A percentile compares a stretch with the other conserved stretches of the same genome.
Evolutionary conservation across 495 filamentous ascomycete species (phyloP).

Genomic region (Hypomontagnella monticulosa): DNA sequence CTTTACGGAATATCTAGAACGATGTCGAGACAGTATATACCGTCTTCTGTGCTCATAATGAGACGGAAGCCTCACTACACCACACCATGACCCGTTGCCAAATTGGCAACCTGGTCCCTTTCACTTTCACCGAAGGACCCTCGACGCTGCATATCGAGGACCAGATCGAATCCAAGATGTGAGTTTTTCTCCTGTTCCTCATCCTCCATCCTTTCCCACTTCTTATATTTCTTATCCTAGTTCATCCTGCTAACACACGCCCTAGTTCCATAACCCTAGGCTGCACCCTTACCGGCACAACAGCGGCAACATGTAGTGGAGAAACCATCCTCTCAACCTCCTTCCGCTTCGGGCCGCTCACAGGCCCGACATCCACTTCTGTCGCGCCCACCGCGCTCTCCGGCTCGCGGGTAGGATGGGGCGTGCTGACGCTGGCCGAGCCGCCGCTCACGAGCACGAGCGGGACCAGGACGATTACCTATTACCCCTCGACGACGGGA

Average conservation of each 20-base stretch:
- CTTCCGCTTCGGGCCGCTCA: background rate
- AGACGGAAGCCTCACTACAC: background rate
- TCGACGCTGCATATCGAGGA: conserved; percentile 45
- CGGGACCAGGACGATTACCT: conserved; percentile 36
- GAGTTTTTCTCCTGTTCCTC: conserved; percentile 7
- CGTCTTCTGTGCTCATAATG: conserved; percentile 51
- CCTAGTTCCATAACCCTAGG: conserved; percentile 47
- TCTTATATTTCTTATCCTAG: background rate
- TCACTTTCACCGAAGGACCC: conserved; percentile 52
- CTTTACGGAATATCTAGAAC: conserved; percentile 29
- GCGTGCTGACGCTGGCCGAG: conserved; percentile 48
- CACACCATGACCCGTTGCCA: background rate
- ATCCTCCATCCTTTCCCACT: background rate
- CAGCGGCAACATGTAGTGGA: conserved; percentile 52
- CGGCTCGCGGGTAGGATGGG: conserved; percentile 48
- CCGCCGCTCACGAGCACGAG: conserved; percentile 39
- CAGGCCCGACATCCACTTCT: conserved; percentile 44
- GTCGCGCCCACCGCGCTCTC: conserved; percentile 36
- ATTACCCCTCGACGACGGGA: conserved; percentile 14
- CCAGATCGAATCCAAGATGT: conserved; percentile 45
- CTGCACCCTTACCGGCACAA: conserved; percentile 47
- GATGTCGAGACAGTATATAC: conserved; percentile 49
- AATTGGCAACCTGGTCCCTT: conserved; percentile 35
- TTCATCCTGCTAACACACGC: background rate
- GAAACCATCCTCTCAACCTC: conserved; percentile 42